Percentiles rank a stretch among this genome's conserved stretches.
phyloP scores from a whole-genome alignment of 169 alveolate species.

The Cryptosporidium meleagridis region DNA sequence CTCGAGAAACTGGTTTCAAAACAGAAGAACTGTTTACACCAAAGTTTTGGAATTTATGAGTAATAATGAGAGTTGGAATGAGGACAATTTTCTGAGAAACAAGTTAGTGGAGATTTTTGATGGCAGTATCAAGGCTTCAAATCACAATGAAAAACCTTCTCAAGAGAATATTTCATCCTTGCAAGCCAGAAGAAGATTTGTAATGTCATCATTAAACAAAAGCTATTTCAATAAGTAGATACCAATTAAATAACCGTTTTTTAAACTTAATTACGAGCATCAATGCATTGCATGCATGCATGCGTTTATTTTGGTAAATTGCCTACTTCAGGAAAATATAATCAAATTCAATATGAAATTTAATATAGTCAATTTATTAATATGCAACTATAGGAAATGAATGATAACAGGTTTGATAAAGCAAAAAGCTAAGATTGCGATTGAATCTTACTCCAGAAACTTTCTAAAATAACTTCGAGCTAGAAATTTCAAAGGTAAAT shows the following conservation, averaged over 20 bases:
- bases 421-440: not conserved
- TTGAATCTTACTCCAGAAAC: slow-evolving; percentile 46
- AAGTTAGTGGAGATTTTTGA: slow-evolving; percentile 25
- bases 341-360: not conserved
- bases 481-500: not conserved
- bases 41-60: slow-evolving; percentile 22
- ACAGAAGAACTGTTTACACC: slow-evolving; percentile 30
- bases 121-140: not conserved
- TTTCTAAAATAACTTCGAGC: slow-evolving; percentile 47
- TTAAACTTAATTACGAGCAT: not conserved
- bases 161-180: not conserved
- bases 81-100: not conserved
- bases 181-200: slow-evolving; percentile 19
- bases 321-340: not conserved
- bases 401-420: not conserved
- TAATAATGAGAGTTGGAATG: slow-evolving; percentile 16
- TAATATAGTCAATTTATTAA: not conserved
- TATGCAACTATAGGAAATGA: not conserved
- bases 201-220: slow-evolving; percentile 43
- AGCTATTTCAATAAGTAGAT: slow-evolving; percentile 4
- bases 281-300: not conserved
- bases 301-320: not conserved
- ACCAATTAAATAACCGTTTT: not conserved
- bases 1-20: slow-evolving; percentile 30
- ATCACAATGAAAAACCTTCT: not conserved